A percentile compares a stretch with the other conserved stretches of the same genome.
Evolutionary conservation across 371 early-diverging fungal genomes (phyloP).

Genomic region (Syncephalastrum contaminatum): DNA sequence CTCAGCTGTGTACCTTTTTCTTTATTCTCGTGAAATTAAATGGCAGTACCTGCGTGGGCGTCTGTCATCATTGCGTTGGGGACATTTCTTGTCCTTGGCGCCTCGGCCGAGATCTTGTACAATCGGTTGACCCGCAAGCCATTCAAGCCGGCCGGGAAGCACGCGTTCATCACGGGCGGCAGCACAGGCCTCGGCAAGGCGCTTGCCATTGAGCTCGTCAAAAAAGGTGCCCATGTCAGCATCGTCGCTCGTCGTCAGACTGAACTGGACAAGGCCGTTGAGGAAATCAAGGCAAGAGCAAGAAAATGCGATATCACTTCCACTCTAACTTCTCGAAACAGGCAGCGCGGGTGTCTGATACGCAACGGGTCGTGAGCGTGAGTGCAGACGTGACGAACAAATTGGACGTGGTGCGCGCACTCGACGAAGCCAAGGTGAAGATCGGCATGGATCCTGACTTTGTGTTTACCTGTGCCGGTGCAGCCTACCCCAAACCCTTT

Average conservation of each 20-base stretch:
- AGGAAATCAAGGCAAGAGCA: conserved; percentile 54
- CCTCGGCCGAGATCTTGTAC: conserved; percentile 26
- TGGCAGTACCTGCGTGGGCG: conserved; percentile 41
- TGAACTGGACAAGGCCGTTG: conserved; percentile 54
- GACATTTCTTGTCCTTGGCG: conserved; percentile 17
- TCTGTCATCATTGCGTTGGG: conserved; percentile 34
- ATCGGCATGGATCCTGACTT: conserved; percentile 66
- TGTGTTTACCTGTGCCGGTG: conserved; percentile 82
- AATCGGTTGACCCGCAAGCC: conserved; percentile 29
- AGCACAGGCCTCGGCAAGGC: conserved; percentile 90
- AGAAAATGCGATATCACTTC: not conserved
- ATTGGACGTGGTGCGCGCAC: conserved; percentile 54
- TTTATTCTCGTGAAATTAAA: conserved; percentile 2
- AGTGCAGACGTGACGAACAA: conserved; percentile 64
- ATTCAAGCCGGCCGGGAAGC: conserved; percentile 51
- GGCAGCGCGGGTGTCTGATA: not conserved
- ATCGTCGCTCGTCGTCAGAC: conserved; percentile 77
- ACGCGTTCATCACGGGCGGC: conserved; percentile 92
- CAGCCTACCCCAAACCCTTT: conserved; percentile 72
- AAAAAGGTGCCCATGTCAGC: conserved; percentile 84
- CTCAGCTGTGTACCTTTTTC: too few relatives aligned
- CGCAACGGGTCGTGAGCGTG: conserved; percentile 51
- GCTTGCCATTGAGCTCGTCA: conserved; percentile 73
- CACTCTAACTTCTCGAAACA: not conserved
- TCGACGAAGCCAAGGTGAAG: conserved; percentile 60